These are phyloP conservation scores for Luzula sylvatica DNA, from an alignment of 176 grass and related monocot species.

Conservation along the genomic window DNA sequence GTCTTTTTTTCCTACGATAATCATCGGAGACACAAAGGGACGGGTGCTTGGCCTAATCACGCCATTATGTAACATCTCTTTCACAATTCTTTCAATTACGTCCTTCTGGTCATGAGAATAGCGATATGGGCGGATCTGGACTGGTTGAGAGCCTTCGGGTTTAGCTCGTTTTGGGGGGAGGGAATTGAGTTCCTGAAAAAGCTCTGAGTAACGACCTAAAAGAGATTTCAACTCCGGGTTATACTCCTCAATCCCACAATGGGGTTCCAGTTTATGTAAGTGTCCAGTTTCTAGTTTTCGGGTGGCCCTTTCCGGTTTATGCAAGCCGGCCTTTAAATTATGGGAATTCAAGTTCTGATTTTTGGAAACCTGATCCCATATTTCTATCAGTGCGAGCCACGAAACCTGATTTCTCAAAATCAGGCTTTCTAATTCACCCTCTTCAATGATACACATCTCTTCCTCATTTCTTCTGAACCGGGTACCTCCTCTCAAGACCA, in stretches of 20 bases:
- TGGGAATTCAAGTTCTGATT: background rate
- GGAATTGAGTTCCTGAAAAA: too few relatives aligned
- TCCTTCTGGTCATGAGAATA: background rate
- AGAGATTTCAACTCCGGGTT: background rate
- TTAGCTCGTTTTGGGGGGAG: background rate
- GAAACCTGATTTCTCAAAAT: too few relatives aligned
- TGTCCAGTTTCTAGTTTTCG: background rate
- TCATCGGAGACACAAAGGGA: background rate
- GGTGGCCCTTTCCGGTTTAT: background rate
- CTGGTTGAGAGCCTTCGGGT: background rate
- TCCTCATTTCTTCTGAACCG: background rate
- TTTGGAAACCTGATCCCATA: background rate
- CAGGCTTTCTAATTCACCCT: background rate
- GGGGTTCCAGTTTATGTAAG: too few relatives aligned
- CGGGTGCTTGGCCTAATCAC: background rate
- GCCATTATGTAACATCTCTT: background rate
- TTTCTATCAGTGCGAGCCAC: background rate
- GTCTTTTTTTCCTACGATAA: background rate
- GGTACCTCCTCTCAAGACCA: background rate
- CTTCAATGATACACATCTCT: background rate
- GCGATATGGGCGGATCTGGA: background rate
- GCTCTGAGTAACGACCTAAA: background rate
- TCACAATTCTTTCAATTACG: background rate
- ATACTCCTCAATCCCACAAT: too few relatives aligned
- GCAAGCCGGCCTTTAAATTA: background rate